Conservation (phyloP, 139 green algal species). For the Trebouxia sp. region DNA sequence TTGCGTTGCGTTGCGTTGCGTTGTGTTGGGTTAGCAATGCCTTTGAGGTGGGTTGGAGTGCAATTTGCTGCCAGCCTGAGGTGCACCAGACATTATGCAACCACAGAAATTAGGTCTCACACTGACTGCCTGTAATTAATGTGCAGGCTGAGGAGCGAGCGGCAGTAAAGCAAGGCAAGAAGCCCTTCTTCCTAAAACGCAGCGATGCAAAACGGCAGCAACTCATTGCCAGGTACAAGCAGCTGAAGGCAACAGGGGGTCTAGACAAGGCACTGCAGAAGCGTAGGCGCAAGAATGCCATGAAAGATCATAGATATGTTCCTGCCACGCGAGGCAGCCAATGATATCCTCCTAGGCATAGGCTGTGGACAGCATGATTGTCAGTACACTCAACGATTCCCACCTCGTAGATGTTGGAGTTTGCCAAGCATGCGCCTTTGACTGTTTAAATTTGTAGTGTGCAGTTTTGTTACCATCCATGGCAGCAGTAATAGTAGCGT, state of each 20-base stretch:
- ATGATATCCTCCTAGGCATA: no score
- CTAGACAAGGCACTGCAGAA: conserved; percentile 90
- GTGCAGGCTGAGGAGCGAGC: conserved; percentile 39
- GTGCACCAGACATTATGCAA: neutral
- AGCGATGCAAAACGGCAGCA: conserved; percentile 52
- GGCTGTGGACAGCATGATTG: no score
- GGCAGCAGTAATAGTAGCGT: no score
- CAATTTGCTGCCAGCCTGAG: neutral
- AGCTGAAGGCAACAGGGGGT: conserved; percentile 67
- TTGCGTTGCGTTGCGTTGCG: no score
- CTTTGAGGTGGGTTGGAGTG: neutral
- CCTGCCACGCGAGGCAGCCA: no score
- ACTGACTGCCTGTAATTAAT: neutral
- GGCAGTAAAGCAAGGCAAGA: conserved; percentile 68
- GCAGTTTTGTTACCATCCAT: no score
- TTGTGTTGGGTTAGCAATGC: no score
- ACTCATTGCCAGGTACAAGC: conserved; percentile 76
- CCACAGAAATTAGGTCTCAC: neutral
- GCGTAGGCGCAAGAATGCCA: conserved; percentile 81
- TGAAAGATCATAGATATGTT: conserved; percentile 85
- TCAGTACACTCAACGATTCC: no score
- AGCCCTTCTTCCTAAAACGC: conserved; percentile 73
- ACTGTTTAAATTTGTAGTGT: no score
- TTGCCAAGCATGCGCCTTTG: no score
- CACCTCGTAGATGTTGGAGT: no score